Evolutionary conservation across 2,329 filamentous ascomycete genomes (phyloP).

Genomic region (Neofusicoccum umdonicola): DNA sequence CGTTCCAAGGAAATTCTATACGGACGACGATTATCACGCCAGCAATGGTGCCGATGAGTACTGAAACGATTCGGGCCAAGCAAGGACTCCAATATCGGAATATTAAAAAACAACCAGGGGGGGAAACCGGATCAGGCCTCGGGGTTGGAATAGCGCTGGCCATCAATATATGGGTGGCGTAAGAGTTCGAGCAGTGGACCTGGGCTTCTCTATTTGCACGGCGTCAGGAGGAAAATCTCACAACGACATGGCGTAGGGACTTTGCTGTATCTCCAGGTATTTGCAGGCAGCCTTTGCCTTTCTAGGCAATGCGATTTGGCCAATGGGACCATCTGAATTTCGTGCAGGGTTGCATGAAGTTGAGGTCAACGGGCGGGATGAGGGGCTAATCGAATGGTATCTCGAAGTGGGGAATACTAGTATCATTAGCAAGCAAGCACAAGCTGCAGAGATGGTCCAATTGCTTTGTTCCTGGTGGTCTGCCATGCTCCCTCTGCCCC

Average conservation of each 20-base stretch:
- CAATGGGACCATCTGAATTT: conserved; percentile 3
- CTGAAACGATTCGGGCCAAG: background rate
- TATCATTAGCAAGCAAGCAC: too few relatives aligned
- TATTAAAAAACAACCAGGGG: too few relatives aligned
- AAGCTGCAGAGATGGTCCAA: too few relatives aligned
- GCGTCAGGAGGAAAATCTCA: background rate
- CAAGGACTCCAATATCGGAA: background rate
- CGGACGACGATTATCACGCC: background rate
- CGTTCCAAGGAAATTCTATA: conserved; percentile 9
- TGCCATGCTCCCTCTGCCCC: background rate
- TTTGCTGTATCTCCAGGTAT: background rate
- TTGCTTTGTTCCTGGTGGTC: too few relatives aligned
- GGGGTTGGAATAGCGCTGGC: background rate
- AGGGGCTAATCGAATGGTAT: too few relatives aligned
- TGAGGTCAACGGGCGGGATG: background rate
- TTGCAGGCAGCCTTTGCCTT: background rate
- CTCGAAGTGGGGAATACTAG: too few relatives aligned
- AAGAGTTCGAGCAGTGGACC: background rate
- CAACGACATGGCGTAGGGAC: background rate
- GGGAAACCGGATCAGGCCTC: too few relatives aligned
- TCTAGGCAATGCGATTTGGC: background rate
- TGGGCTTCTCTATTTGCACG: background rate
- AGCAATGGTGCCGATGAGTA: background rate
- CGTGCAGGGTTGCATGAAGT: background rate
- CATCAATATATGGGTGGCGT: background rate